Base-by-base conservation (phyloP, 345 rosid species). In the Pelargonium nanum region DNA sequence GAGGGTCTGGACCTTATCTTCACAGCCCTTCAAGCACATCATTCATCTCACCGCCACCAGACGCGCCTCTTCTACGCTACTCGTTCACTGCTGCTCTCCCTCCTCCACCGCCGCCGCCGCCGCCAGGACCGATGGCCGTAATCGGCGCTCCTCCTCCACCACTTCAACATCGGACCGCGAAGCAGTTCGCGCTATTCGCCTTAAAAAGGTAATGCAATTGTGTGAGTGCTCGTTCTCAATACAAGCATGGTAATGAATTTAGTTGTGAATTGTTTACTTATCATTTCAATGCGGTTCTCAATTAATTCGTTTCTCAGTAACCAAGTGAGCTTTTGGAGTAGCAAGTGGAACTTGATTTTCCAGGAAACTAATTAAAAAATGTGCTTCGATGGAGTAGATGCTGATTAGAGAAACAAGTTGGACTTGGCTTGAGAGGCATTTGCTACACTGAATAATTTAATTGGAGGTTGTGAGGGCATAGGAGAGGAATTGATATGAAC, bases 121-220 rank as follows among this genome's bases (percentile, higher is more conserved):
- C 32, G 45, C 75, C 16, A 20, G 81, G 53, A 24, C 66, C 22
- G 83, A 90, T 54, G 78, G 75, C 69, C 78, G 89, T n/a, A 57
- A 62, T 34, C 80, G 93, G 30, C 53, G 84, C 2, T 64, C 85
- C 0, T 67, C 84, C 1, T 72, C 92, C 23, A 57, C 83, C 15
- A 26, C 81, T 52, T 77, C 91, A 45, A 84, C 97, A 57, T 89
- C 99, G n/a, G 96, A 89, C 85, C 83, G 91, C 22, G 97, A 92
- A 5, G 85, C 97, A 34, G 66, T 93, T 60, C 96, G 98, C 26
- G 83, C 95, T 57, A 80, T 92, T 75, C 91, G 99, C 53, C 72
- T 87, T 6, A 82, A 87, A 62, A 93, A 93, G 89, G 95, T 90
- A 2, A 10, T 40, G 48, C 16, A 40, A 40, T 40, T 17, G 48